A percentile compares a stretch with the other conserved stretches of the same genome.
Conservation (phyloP, 176 grass and related monocot genomes). For the Musa itinerans region DNA sequence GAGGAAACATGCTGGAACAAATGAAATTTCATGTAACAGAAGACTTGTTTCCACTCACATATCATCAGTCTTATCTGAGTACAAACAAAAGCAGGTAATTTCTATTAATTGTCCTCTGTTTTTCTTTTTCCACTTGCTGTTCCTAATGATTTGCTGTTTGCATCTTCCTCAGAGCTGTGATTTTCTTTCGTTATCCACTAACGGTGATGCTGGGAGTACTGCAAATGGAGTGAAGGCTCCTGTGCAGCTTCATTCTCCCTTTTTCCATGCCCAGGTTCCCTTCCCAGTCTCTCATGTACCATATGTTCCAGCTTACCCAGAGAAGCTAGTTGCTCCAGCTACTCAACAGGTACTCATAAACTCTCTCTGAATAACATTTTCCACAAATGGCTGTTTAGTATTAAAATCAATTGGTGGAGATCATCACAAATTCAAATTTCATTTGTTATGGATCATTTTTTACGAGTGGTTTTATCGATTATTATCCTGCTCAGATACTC, state of each 20-base stretch:
- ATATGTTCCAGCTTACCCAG: conserved; percentile 2
- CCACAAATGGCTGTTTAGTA: too few species aligned
- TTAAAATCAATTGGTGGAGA: background rate
- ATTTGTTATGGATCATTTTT: background rate
- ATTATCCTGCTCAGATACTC: background rate
- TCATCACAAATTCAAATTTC: background rate
- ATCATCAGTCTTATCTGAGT: background rate
- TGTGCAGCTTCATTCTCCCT: conserved; percentile 2
- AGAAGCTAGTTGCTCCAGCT: background rate
- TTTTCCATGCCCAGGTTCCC: conserved; percentile 6
- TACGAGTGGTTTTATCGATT: too few species aligned
- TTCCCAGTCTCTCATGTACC: conserved; percentile 5
- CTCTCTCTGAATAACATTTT: background rate
- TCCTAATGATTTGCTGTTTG: background rate
- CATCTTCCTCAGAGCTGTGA: background rate
- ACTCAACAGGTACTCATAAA: background rate
- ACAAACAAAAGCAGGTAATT: conserved; percentile 2
- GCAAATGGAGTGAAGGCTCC: background rate
- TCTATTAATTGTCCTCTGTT: background rate
- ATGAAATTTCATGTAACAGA: background rate
- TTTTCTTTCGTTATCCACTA: conserved; percentile 12
- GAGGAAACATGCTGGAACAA: conserved; percentile 1
- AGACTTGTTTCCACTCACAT: background rate
- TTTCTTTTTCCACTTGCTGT: background rate
- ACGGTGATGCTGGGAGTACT: background rate